Conservation (phyloP, 164 flowering plant species). For the Sextonia rubra region DNA sequence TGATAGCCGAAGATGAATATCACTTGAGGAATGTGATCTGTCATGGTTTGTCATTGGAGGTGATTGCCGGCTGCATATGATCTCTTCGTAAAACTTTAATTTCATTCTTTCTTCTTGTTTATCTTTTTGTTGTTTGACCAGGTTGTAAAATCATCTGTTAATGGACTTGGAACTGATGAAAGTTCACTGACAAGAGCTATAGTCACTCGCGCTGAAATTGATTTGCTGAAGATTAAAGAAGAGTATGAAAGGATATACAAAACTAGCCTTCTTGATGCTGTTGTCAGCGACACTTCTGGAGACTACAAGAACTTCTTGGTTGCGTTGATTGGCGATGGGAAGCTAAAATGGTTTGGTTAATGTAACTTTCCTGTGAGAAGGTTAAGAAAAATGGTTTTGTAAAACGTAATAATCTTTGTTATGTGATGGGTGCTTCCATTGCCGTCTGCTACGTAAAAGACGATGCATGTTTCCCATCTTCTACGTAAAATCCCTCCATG, state of each 20-base stretch:
- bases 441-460: no score
- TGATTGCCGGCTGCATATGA: no score
- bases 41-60: no score
- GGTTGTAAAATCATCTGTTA: constrained; percentile 53
- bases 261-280: constrained; percentile 45
- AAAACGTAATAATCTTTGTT: background rate
- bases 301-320: constrained; percentile 64
- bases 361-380: background rate
- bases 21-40: no score
- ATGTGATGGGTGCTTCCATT: background rate
- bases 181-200: constrained; percentile 67
- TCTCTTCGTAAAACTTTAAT: no score
- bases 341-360: background rate
- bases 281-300: constrained; percentile 71
- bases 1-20: no score
- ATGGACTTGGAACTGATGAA: constrained; percentile 73
- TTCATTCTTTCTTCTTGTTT: background rate
- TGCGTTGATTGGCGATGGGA: constrained; percentile 58
- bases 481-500: no score
- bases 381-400: background rate
- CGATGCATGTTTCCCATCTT: background rate
- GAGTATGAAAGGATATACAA: constrained; percentile 42
- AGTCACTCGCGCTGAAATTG: constrained; percentile 64
- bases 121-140: constrained; percentile 5
- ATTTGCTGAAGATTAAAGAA: constrained; percentile 54